phyloP scores from a whole-genome alignment of 768 basidiomycete species.

The Psilocybe cubensis region DNA sequence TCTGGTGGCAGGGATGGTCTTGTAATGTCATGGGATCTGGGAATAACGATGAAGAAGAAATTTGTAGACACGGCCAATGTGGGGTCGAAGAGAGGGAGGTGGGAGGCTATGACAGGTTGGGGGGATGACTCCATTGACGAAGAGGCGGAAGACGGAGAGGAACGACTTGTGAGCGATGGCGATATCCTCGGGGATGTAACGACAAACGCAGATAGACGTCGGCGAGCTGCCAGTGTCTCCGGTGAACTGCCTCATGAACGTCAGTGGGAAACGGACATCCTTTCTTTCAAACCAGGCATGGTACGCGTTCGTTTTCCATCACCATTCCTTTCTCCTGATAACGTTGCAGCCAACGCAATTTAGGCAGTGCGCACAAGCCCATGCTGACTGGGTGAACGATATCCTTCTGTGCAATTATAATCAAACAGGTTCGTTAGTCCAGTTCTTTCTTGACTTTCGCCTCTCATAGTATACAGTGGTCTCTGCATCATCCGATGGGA shows the following conservation, averaged over 20 bases:
- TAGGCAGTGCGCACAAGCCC: constrained; percentile 86
- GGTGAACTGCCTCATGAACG: constrained; percentile 64
- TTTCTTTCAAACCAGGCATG: constrained; percentile 47
- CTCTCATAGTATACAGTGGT: constrained; percentile 55
- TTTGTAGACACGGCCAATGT: constrained; percentile 23
- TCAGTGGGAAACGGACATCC: constrained; percentile 79
- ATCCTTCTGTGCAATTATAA: constrained; percentile 90
- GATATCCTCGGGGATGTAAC: constrained; percentile 78
- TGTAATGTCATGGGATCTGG: constrained; percentile 87
- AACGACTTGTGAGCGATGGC: constrained; percentile 63
- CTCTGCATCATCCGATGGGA: constrained; percentile 95
- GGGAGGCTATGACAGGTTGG: constrained; percentile 90
- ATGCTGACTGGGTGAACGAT: constrained; percentile 97
- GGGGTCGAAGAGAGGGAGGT: constrained; percentile 43
- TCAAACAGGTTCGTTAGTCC: constrained; percentile 66
- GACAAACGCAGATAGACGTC: constrained; percentile 31
- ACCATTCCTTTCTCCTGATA: not conserved
- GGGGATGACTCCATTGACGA: constrained; percentile 70
- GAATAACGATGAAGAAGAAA: constrained; percentile 61
- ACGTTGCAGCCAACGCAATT: constrained; percentile 46
- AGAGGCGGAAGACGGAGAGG: constrained; percentile 65
- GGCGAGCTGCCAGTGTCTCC: constrained; percentile 35
- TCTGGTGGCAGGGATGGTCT: constrained; percentile 89
- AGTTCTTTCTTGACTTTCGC: not conserved
- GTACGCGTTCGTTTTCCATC: constrained; percentile 38